A percentile compares a stretch with the other conserved stretches of the same genome.
Conservation (phyloP, 768 basidiomycete genomes). For the Pleurotus citrinopileatus region DNA sequence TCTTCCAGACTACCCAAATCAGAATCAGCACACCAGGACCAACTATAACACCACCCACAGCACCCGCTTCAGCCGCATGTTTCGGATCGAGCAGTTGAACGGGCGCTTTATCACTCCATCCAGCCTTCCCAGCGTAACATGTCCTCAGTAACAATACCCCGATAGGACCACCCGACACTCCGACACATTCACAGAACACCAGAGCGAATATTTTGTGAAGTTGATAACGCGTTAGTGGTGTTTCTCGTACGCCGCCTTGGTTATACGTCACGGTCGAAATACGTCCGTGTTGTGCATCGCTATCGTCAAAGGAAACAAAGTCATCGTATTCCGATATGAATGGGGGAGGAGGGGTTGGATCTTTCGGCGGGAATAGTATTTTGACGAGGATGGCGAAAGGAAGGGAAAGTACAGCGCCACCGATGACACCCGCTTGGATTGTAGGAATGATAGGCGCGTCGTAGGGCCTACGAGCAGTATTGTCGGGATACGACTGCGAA, state of each 20-base stretch:
- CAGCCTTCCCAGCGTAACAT: not conserved
- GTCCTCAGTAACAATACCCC: not conserved
- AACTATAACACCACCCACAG: constrained; percentile 2
- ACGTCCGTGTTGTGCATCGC: not conserved
- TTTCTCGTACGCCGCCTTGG: constrained; percentile 2
- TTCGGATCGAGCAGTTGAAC: constrained; percentile 1
- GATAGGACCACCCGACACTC: not conserved
- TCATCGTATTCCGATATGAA: not conserved
- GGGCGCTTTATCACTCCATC: not conserved
- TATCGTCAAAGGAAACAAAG: not conserved
- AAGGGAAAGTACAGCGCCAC: constrained; percentile 2
- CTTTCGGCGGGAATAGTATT: constrained; percentile 2
- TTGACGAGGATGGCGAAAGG: constrained; percentile 1
- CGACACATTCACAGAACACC: constrained; percentile 9
- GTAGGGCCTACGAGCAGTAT: not conserved
- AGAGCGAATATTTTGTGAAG: constrained; percentile 1
- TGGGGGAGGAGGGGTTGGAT: not conserved
- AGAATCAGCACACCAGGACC: not conserved
- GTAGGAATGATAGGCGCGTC: not conserved
- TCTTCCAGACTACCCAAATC: not conserved
- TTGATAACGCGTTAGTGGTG: not conserved
- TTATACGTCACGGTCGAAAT: not conserved
- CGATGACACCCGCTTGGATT: constrained; percentile 4
- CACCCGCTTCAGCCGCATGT: constrained; percentile 2
- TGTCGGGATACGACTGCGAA: not conserved